Evolutionary conservation across 148 eudicot species (phyloP).

Genomic region (Spergularia marina): DNA sequence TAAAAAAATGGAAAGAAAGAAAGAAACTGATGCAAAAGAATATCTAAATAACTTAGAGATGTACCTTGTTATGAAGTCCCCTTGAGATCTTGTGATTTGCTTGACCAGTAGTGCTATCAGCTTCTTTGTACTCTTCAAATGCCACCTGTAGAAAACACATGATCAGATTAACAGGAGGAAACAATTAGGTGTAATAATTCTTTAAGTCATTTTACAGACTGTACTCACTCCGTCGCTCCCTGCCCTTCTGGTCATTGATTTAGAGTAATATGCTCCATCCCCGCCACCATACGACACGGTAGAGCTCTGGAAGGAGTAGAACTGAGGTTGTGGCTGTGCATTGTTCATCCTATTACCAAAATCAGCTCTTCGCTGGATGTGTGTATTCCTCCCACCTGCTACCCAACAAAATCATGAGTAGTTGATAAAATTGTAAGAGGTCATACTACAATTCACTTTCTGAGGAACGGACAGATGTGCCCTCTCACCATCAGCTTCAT

Average conservation of each 20-base stretch:
- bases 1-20: background rate
- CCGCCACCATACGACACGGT: slow-evolving; percentile 79
- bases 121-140: slow-evolving; percentile 86
- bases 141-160: slow-evolving; percentile 45
- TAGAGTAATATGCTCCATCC: slow-evolving; percentile 70
- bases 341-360: slow-evolving; percentile 33
- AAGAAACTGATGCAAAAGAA: background rate
- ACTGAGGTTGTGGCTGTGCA: slow-evolving; percentile 43
- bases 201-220: background rate
- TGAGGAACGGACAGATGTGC: background rate
- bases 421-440: background rate
- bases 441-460: background rate
- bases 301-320: slow-evolving; percentile 80
- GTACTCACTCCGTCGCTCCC: slow-evolving; percentile 87
- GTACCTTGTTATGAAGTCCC: slow-evolving; percentile 81
- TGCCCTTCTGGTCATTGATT: slow-evolving; percentile 58
- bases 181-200: slow-evolving; percentile 9
- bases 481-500: slow-evolving; percentile 55
- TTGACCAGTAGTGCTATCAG: slow-evolving; percentile 71
- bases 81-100: slow-evolving; percentile 78
- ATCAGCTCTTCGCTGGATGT: slow-evolving; percentile 39
- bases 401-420: slow-evolving; percentile 16
- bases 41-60: background rate
- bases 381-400: slow-evolving; percentile 55
- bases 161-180: slow-evolving; percentile 6